Base-by-base conservation (phyloP, 768 basidiomycete genomes). In the Strobilomyces confusus region DNA sequence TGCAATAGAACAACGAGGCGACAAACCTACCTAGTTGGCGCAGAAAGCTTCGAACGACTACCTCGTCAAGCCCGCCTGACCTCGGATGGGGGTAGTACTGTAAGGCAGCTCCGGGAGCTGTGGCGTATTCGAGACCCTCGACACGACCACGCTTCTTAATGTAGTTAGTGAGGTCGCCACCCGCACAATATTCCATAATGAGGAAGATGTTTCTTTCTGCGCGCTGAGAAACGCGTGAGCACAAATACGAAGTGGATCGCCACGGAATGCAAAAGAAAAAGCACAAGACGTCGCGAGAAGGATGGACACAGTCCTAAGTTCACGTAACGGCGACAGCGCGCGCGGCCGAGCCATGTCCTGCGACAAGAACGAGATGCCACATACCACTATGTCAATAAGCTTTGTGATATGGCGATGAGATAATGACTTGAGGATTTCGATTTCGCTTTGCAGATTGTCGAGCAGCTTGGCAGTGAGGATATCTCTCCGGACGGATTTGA, bases 371-470 rank as follows among this genome's bases (percentile, higher is more conserved):
- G 32, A 49, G 49, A 53, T 47, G 41, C 44, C 19, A 71, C 79
- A 58, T 68, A 97, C 94, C 57, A 98, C 84, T 58, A 98, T 95
- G 67, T 98, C 93, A 49, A 94, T 83, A 25, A 99, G 76, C 59
- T 84, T 85, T 9, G 97, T 98, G 48, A 99, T 90, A 73, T 98
- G 93, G 40, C 89, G 77, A 70, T 99, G 94, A 5, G 87, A 89
- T 47, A 98, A 80, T 1, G 86, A 85, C 75, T 98, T 98, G 63
- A 98, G 82, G 58, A 99, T 98, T 57, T 92, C 86, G 54, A 98
- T 98, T 77, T 99, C 97, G 62, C 89, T 90, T 69, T 97, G 93
- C n/a, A 98, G 82, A 67, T 98, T 98, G 74, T 98, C 95, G 53
- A 98, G 84, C 17, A 98, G 81, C 72, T 98, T 99, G 14, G 89